Conservation (phyloP, 2,329 filamentous ascomycete genomes). For the Colletotrichum incanum region DNA sequence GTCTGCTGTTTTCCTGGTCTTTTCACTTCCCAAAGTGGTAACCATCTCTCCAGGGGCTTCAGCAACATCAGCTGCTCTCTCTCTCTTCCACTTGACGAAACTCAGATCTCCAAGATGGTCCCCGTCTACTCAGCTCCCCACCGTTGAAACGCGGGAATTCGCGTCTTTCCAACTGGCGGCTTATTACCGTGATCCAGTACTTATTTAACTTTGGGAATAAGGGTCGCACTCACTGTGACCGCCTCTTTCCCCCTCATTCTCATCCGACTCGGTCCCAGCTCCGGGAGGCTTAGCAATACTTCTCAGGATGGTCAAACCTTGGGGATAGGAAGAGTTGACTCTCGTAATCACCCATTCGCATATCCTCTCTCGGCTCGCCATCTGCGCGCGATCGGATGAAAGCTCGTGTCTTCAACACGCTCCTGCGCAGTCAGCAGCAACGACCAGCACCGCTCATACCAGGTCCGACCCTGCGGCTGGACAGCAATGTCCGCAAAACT, state of each 20-base stretch:
- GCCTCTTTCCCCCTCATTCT: background rate
- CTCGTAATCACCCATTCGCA: constrained; percentile 19
- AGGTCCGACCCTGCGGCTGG: constrained; percentile 22
- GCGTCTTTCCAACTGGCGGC: background rate
- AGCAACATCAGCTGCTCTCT: constrained; percentile 2
- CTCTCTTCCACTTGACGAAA: constrained; percentile 15
- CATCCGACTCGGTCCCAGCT: background rate
- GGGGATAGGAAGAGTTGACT: constrained; percentile 6
- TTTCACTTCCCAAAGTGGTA: constrained; percentile 7
- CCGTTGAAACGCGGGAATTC: constrained; percentile 2
- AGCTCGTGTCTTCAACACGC: background rate
- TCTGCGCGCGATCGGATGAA: constrained; percentile 26
- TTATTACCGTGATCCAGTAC: background rate
- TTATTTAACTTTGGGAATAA: background rate
- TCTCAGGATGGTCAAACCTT: background rate
- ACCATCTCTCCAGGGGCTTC: constrained; percentile 4
- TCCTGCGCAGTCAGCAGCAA: constrained; percentile 32
- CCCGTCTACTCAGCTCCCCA: constrained; percentile 1
- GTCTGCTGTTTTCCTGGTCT: background rate
- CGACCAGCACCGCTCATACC: background rate
- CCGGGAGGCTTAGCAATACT: background rate
- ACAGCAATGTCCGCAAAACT: constrained; percentile 14
- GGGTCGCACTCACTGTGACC: background rate
- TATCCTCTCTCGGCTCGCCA: background rate
- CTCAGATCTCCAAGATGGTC: constrained; percentile 4